Evolutionary conservation across 768 basidiomycete genomes (phyloP).

Genomic region (Stropharia rugosoannulata): DNA sequence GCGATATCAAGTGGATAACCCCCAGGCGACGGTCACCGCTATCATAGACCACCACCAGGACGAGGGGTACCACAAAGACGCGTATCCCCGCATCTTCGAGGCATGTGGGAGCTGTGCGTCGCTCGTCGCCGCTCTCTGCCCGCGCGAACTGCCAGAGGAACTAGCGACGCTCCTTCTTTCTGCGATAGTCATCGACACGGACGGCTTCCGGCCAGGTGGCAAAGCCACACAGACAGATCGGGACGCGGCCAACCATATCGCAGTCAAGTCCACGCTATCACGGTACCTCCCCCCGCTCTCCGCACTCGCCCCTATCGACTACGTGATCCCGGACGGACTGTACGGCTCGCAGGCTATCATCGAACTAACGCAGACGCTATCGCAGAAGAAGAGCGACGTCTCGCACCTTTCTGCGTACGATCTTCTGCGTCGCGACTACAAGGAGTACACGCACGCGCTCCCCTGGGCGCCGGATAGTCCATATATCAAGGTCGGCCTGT

Average conservation of each 20-base stretch:
- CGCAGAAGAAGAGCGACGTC: slow-evolving; percentile 64
- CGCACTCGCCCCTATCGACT: slow-evolving; percentile 34
- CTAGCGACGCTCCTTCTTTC: slow-evolving; percentile 78
- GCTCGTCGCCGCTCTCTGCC: slow-evolving; percentile 39
- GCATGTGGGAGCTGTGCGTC: slow-evolving; percentile 82
- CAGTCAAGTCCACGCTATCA: slow-evolving; percentile 54
- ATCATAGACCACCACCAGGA: slow-evolving; percentile 94
- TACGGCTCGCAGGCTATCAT: slow-evolving; percentile 43
- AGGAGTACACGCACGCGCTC: slow-evolving; percentile 68
- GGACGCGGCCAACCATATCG: slow-evolving; percentile 62
- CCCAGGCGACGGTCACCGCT: slow-evolving; percentile 57
- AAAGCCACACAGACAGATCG: slow-evolving; percentile 72
- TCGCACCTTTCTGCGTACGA: slow-evolving; percentile 69
- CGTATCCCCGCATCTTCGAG: slow-evolving; percentile 64
- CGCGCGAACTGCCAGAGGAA: slow-evolving; percentile 48
- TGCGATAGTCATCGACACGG: slow-evolving; percentile 86
- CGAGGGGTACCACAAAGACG: slow-evolving; percentile 64
- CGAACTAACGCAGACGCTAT: slow-evolving; percentile 46
- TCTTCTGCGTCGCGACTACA: slow-evolving; percentile 92
- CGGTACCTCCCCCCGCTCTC: slow-evolving; percentile 63
- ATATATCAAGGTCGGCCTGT: slow-evolving; percentile 67
- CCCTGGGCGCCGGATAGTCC: slow-evolving; percentile 34
- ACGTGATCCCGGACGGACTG: slow-evolving; percentile 27
- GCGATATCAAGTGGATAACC: slow-evolving; percentile 38
- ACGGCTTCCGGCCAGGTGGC: slow-evolving; percentile 72